phyloP scores from a whole-genome alignment of 768 basidiomycete genomes.

The Agaricus sinodeliciosus region DNA sequence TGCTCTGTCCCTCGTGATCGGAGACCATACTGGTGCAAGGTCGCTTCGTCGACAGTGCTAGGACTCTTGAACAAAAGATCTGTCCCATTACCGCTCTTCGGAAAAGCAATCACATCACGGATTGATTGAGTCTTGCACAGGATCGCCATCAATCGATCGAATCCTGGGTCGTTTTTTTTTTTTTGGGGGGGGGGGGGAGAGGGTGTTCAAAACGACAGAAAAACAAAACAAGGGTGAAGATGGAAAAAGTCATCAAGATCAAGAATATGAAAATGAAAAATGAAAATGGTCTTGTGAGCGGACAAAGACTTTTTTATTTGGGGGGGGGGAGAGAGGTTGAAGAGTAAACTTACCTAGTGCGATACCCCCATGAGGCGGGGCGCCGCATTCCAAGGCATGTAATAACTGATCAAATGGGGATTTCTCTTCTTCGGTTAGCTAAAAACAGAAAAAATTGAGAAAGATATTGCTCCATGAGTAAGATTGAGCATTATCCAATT shows the following conservation, averaged over 20 bases:
- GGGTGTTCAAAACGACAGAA: slow-evolving; percentile 1
- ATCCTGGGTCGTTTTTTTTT: slow-evolving; percentile 45
- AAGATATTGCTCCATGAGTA: too few relatives aligned
- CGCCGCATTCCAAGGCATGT: slow-evolving; percentile 82
- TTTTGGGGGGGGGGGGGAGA: slow-evolving; percentile 12
- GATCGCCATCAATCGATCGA: slow-evolving; percentile 90
- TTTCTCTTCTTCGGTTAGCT: slow-evolving; percentile 73
- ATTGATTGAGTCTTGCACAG: slow-evolving; percentile 84
- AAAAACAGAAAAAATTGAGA: slow-evolving; percentile 1
- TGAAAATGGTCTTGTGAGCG: too few relatives aligned
- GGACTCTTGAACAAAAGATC: slow-evolving; percentile 92
- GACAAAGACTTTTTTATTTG: too few relatives aligned
- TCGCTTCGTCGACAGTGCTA: slow-evolving; percentile 43
- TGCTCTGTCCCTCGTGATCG: slow-evolving; percentile 18
- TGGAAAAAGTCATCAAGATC: neutral
- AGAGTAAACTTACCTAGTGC: slow-evolving; percentile 59
- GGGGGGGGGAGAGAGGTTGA: slow-evolving; percentile 4
- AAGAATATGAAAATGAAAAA: too few relatives aligned
- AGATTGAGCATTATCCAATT: too few relatives aligned
- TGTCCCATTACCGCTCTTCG: slow-evolving; percentile 78
- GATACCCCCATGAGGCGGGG: slow-evolving; percentile 93
- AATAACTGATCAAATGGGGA: slow-evolving; percentile 77
- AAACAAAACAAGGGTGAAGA: neutral
- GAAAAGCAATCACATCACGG: slow-evolving; percentile 94
- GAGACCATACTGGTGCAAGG: slow-evolving; percentile 62